Evolutionary conservation across 1,284 basidiomycete genomes (phyloP).

Genomic region (Amylostereum areolatum): DNA sequence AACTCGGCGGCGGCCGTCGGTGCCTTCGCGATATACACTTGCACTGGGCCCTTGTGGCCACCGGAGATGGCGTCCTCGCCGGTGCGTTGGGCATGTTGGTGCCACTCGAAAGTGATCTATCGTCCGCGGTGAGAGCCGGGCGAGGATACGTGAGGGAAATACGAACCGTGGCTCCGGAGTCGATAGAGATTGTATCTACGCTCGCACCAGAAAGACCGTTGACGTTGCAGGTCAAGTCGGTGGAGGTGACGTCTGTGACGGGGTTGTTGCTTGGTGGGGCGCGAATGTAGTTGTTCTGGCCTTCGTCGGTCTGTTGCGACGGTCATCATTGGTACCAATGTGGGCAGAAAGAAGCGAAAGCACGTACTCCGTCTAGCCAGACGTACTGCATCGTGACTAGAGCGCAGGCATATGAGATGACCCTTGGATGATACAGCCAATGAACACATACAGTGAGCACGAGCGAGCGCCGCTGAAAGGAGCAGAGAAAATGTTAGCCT

Average conservation of each 20-base stretch:
- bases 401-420: background rate
- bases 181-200: slow-evolving; percentile 32
- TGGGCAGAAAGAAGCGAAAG: background rate
- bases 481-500: slow-evolving; percentile 24
- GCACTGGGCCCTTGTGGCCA: slow-evolving; percentile 46
- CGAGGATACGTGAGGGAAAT: background rate
- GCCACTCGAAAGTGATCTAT: slow-evolving; percentile 36
- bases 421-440: background rate
- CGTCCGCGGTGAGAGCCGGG: background rate
- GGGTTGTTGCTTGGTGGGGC: slow-evolving; percentile 49
- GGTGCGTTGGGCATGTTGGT: slow-evolving; percentile 43
- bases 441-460: slow-evolving; percentile 36
- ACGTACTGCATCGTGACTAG: slow-evolving; percentile 46
- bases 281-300: slow-evolving; percentile 37
- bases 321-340: background rate
- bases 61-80: slow-evolving; percentile 47
- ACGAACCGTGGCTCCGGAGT: slow-evolving; percentile 35
- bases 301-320: slow-evolving; percentile 32
- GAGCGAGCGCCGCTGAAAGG: slow-evolving; percentile 30
- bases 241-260: slow-evolving; percentile 45
- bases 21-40: slow-evolving; percentile 46
- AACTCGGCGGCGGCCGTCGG: slow-evolving; percentile 38
- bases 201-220: slow-evolving; percentile 36
- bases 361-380: slow-evolving; percentile 37
- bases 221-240: slow-evolving; percentile 44